Conservation (phyloP, 768 basidiomycete genomes). For the Lactarius evosmus region DNA sequence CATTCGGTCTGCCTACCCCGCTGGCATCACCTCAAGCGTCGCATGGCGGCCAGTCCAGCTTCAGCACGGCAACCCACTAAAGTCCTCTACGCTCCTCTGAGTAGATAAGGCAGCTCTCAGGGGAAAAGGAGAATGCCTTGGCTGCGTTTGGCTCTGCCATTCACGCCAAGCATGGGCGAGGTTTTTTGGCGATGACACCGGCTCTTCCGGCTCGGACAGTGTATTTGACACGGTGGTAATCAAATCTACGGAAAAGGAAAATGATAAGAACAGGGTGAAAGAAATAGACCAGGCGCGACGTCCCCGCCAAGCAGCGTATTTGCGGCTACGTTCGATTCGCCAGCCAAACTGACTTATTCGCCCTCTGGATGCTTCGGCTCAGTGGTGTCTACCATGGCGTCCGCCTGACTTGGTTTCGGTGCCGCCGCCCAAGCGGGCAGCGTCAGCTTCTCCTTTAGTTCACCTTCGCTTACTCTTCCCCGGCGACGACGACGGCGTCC, state of each 20-base stretch:
- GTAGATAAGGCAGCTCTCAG: slow-evolving; percentile 2
- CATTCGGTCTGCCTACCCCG: slow-evolving; percentile 12
- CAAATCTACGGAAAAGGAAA: slow-evolving; percentile 10
- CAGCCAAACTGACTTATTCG: slow-evolving; percentile 12
- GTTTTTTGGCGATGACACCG: slow-evolving; percentile 3
- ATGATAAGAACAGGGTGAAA: slow-evolving; percentile 8
- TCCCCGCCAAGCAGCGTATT: neutral
- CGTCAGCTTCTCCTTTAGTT: slow-evolving; percentile 24
- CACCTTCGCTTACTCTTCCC: slow-evolving; percentile 13
- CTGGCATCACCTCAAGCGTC: neutral
- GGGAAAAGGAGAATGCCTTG: neutral
- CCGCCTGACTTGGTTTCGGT: slow-evolving; percentile 23
- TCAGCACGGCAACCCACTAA: slow-evolving; percentile 3
- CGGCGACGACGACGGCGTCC: neutral
- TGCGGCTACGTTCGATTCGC: slow-evolving; percentile 1
- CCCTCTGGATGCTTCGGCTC: slow-evolving; percentile 6
- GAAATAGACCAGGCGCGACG: neutral
- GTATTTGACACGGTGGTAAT: slow-evolving; percentile 8
- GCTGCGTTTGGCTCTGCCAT: neutral
- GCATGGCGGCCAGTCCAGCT: neutral
- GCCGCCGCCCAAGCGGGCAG: slow-evolving; percentile 6
- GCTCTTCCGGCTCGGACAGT: neutral
- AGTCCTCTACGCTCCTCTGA: slow-evolving; percentile 7
- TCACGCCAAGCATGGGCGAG: slow-evolving; percentile 7
- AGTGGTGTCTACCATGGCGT: neutral